Evolutionary conservation across 495 filamentous ascomycete species (phyloP).

Genomic region (Hyaloscypha hepaticicola): DNA sequence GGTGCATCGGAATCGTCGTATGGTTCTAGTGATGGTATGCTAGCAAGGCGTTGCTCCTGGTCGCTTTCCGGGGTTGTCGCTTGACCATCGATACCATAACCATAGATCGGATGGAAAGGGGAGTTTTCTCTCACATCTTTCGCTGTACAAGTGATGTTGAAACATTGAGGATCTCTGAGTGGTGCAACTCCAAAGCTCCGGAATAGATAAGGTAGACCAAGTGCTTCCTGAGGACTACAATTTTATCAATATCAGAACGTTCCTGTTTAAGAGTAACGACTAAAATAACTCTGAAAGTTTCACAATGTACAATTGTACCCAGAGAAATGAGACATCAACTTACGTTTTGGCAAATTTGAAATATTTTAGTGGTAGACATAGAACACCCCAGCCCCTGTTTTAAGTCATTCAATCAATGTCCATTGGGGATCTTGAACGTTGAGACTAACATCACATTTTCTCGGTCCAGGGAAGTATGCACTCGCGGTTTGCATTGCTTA

Average conservation of each 20-base stretch:
- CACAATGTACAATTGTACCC: too few relatives aligned
- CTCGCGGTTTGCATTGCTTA: neutral
- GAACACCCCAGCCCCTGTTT: constrained; percentile 45
- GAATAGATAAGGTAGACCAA: neutral
- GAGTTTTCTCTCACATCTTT: neutral
- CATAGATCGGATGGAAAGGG: neutral
- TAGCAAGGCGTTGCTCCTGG: neutral
- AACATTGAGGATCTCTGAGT: neutral
- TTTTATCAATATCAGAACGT: neutral
- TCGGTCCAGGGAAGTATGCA: neutral
- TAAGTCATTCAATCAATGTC: neutral
- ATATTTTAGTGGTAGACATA: constrained; percentile 41
- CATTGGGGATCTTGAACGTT: neutral
- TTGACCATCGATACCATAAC: neutral
- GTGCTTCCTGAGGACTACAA: neutral
- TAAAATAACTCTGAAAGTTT: neutral
- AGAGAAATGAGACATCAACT: too few relatives aligned
- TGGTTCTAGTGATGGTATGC: neutral
- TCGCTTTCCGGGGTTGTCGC: neutral
- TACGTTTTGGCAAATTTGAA: constrained; percentile 7
- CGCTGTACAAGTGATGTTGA: neutral
- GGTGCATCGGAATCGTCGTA: neutral
- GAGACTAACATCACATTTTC: neutral
- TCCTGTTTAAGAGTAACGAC: neutral
- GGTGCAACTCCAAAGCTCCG: too few relatives aligned